These are phyloP conservation scores for Trichosporon inkin DNA, from an alignment of 1,284 basidiomycete genomes.

Conservation along the genomic window DNA sequence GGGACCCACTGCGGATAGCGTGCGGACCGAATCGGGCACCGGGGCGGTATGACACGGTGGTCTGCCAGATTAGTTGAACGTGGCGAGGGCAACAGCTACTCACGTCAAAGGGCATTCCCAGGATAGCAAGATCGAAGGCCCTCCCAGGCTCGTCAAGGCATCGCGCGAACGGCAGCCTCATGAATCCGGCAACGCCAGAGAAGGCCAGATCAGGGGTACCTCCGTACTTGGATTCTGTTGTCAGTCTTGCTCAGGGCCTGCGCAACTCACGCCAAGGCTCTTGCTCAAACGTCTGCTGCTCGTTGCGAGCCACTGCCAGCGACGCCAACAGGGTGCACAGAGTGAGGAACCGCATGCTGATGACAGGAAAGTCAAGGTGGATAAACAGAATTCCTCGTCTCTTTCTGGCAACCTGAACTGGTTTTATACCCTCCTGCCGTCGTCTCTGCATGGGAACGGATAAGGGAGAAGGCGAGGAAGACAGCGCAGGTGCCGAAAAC, in stretches of 20 bases:
- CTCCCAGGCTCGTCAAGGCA: conserved; percentile 45
- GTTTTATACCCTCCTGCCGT: too few relatives aligned
- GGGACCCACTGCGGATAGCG: conserved; percentile 32
- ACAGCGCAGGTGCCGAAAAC: background rate
- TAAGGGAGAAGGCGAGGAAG: conserved; percentile 1
- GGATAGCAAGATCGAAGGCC: conserved; percentile 50
- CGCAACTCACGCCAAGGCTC: conserved; percentile 20
- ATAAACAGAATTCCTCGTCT: background rate
- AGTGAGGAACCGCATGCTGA: background rate
- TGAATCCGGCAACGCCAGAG: conserved; percentile 46
- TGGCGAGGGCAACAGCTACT: conserved; percentile 8
- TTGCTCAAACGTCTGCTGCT: conserved; percentile 4
- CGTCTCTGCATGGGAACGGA: background rate
- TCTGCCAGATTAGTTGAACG: conserved; percentile 8
- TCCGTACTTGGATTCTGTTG: conserved; percentile 31
- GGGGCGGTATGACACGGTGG: conserved; percentile 24
- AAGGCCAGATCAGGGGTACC: conserved; percentile 42
- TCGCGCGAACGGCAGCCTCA: conserved; percentile 40
- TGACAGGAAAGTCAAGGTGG: background rate
- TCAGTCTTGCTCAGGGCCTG: background rate
- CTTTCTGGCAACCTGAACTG: too few relatives aligned
- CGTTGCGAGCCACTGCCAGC: background rate
- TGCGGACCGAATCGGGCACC: conserved; percentile 49
- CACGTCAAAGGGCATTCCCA: conserved; percentile 48
- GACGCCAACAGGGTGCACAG: background rate